Base-by-base conservation (phyloP, 441 rosid species). In the Pelargonium australe region DNA sequence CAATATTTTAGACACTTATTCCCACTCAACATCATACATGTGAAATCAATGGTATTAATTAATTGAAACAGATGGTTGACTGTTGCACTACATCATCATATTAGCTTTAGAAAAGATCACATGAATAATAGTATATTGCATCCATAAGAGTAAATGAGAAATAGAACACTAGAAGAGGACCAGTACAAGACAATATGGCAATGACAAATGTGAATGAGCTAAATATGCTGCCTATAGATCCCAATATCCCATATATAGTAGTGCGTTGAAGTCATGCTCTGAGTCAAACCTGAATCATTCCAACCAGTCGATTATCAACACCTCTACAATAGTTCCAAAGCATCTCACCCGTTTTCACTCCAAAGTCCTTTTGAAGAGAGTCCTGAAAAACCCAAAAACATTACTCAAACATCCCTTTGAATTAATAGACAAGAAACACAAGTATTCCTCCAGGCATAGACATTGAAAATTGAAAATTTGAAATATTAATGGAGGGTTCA, bases 241-340 rank as follows among this genome's bases (percentile, higher is more conserved):
- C 20, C 65, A 66, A 63, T 45, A 23, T 20, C 23, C 23, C 23
- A 43, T 23, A 68, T 40, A 55, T 60, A 61, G 63, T 8, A 12
- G 41, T 43, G 20, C 16, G 12, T 28, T 19, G 12, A 61, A 44
- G 17, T 14, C 5, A 65, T 69, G 67, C 37, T 55, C 71, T 72
- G 43, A 57, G 61, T 58, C 84, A 76, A 64, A 92, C 98, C 96
- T 87, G 92, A 78, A 88, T 86, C 64, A 80, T 65, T 64, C 88
- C 93, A 68, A 94, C 97, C 68, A 81, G 76, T 68, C 94, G 89
- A 78, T 82, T 84, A 79, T 91, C 97, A 57, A 87, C 67, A 74
- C 99, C 99, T 84, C 97, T 84, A 68, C 96, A 79, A 80, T 88
- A 87, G 72, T 85, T 91, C 97, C 97, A 94, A 65, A 94, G 82